A percentile compares a stretch with the other conserved stretches of the same genome.
These are phyloP conservation scores for Phascolomyces articulosus DNA, from an alignment of 371 early-diverging fungal species.

Conservation along the genomic window DNA sequence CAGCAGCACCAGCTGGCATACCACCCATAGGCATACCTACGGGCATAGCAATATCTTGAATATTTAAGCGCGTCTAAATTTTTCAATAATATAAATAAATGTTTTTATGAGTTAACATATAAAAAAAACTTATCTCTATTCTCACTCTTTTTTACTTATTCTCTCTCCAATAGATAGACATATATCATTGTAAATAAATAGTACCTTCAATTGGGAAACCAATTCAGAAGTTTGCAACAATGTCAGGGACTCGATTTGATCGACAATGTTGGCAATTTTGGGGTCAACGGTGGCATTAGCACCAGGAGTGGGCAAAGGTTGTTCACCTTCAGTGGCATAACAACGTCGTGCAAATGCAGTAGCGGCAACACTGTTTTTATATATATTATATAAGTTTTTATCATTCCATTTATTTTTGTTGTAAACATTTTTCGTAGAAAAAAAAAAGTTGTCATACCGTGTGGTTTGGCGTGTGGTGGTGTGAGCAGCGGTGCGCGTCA, in stretches of 20 bases:
- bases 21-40: conserved; percentile 70
- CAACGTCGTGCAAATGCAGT: conserved; percentile 41
- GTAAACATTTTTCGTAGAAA: neutral
- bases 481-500: conserved; percentile 28
- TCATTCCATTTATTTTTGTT: neutral
- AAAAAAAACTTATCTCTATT: too few relatives aligned
- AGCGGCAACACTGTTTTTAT: conserved; percentile 26
- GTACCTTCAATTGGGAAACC: conserved; percentile 87
- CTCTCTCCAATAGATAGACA: neutral
- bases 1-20: conserved; percentile 58
- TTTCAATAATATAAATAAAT: neutral
- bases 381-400: conserved; percentile 7
- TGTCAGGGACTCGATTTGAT: conserved; percentile 85
- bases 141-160: neutral
- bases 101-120: too few relatives aligned
- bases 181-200: neutral
- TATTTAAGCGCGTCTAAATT: conserved; percentile 83
- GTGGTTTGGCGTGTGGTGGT: conserved; percentile 35
- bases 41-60: conserved; percentile 91
- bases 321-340: conserved; percentile 39
- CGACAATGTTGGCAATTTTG: conserved; percentile 85
- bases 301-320: conserved; percentile 63
- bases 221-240: conserved; percentile 92
- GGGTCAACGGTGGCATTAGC: conserved; percentile 59
- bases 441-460: conserved; percentile 30